Percentiles rank a stretch among this genome's conserved stretches.
Conservation (phyloP, 306 rosid genomes). For the Luffa aegyptiaca region DNA sequence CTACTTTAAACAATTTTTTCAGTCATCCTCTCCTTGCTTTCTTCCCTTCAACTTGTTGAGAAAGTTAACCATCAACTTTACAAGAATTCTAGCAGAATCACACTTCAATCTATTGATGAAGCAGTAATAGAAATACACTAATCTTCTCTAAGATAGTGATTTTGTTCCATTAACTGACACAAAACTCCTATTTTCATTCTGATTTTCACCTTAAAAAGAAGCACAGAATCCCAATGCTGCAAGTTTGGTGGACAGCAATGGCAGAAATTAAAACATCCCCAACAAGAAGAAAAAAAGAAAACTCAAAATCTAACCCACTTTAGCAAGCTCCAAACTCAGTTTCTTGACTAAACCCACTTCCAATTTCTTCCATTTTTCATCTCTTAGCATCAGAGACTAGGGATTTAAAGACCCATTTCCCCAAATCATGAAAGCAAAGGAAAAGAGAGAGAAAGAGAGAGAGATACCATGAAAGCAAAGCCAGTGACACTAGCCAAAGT, state of each 20-base stretch:
- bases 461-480: constrained; percentile 40
- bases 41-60: not conserved
- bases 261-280: not conserved
- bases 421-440: not conserved
- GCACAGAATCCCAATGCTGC: not conserved
- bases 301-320: not conserved
- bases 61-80: not conserved
- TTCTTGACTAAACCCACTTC: not conserved
- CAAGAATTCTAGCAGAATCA: not conserved
- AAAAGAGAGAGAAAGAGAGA: not conserved
- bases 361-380: not conserved
- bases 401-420: not conserved
- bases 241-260: not conserved
- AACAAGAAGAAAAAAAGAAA: not conserved
- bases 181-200: not conserved
- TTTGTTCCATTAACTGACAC: not conserved
- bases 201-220: too few species aligned
- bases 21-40: not conserved
- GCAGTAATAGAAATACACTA: not conserved
- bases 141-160: not conserved
- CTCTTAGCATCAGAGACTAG: not conserved
- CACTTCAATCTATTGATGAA: not conserved
- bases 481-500: constrained; percentile 70
- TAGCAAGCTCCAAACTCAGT: not conserved
- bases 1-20: not conserved